These are phyloP conservation scores for Vitis vinifera DNA, from an alignment of 164 flowering plant genomes.

Conservation along the genomic window ASM3070453v1 NC_081807.1:3090001-3090500, in stretches of 20 bases:
- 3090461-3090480: constrained; percentile 62
- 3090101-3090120: too few species aligned
- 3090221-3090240: constrained; percentile 57
- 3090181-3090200: too few species aligned
- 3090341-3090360: constrained; percentile 66
- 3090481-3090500: constrained; percentile 46
- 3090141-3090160: too few species aligned
- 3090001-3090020: too few species aligned
- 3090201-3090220: constrained; percentile 72
- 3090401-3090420: constrained; percentile 53
- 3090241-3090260: constrained; percentile 31
- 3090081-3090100: too few species aligned
- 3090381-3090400: constrained; percentile 76
- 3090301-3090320: constrained; percentile 71
- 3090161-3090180: too few species aligned
- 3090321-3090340: constrained; percentile 91
- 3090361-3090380: constrained; percentile 56
- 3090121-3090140: too few species aligned
- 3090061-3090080: too few species aligned
- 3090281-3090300: constrained; percentile 55
- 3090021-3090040: too few species aligned
- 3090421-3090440: constrained; percentile 31
- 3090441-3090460: constrained; percentile 46
- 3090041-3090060: too few species aligned
- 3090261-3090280: constrained; percentile 38